These are phyloP conservation scores for Lentinula aciculospora DNA, from an alignment of 768 basidiomycete species.

Conservation along the genomic window DNA sequence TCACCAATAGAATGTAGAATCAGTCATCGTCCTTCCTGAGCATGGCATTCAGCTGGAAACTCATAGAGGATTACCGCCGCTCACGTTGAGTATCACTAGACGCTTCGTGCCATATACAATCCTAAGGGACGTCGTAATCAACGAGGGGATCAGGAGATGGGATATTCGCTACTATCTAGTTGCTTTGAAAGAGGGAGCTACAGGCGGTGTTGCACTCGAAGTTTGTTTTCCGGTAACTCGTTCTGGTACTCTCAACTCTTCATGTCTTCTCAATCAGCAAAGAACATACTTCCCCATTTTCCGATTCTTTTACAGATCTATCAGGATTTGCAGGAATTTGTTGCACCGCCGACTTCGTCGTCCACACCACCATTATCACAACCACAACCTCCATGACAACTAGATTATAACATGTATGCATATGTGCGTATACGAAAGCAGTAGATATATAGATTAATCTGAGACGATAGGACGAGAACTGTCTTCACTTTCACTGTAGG, in stretches of 20 bases:
- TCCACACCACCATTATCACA: background rate
- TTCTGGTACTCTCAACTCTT: slow-evolving; percentile 13
- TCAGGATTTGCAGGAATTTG: slow-evolving; percentile 19
- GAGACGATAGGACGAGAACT: slow-evolving; percentile 12
- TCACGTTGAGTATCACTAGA: slow-evolving; percentile 30
- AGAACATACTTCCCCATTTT: slow-evolving; percentile 61
- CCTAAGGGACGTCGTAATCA: slow-evolving; percentile 62
- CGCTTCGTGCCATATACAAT: slow-evolving; percentile 54
- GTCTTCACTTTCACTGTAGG: slow-evolving; percentile 72
- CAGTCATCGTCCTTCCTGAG: slow-evolving; percentile 56
- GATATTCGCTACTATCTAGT: slow-evolving; percentile 66
- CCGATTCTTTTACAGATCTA: slow-evolving; percentile 56
- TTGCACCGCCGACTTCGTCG: background rate
- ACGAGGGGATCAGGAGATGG: slow-evolving; percentile 72
- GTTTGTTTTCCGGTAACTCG: slow-evolving; percentile 64
- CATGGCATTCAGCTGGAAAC: slow-evolving; percentile 76
- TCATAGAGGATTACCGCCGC: slow-evolving; percentile 47
- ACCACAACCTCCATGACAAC: background rate
- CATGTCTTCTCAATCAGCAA: slow-evolving; percentile 19
- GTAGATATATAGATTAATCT: background rate
- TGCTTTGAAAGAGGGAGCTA: slow-evolving; percentile 29
- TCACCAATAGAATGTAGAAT: slow-evolving; percentile 46
- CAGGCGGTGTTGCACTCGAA: slow-evolving; percentile 29
- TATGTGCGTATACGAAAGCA: background rate
- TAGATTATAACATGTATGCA: background rate